phyloP scores from a whole-genome alignment of 331 rosid species.

The Ulmus americana region DNA sequence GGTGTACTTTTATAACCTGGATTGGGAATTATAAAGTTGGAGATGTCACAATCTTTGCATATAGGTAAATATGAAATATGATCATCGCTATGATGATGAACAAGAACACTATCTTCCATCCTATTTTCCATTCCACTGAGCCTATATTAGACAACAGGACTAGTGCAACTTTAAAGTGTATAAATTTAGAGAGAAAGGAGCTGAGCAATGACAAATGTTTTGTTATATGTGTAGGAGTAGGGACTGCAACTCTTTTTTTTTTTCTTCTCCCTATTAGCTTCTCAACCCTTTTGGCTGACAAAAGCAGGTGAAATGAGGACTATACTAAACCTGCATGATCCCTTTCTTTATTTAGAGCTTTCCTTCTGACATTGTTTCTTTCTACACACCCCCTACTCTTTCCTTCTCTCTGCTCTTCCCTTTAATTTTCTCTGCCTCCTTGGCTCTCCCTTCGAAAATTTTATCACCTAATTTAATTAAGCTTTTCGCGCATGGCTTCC shows the following conservation, averaged over 20 bases:
- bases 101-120: no score
- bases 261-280: not conserved
- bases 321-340: not conserved
- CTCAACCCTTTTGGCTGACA: not conserved
- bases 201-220: not conserved
- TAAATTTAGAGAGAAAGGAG: not conserved
- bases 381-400: constrained; percentile 12
- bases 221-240: no score
- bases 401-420: constrained; percentile 37
- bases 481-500: constrained; percentile 20
- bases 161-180: no score
- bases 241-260: not conserved
- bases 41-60: no score
- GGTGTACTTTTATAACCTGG: constrained; percentile 25
- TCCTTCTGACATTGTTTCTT: constrained; percentile 13
- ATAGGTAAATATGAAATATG: no score
- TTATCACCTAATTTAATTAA: constrained; percentile 1
- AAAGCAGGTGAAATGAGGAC: not conserved
- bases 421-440: no score
- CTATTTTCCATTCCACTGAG: no score
- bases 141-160: no score
- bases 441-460: constrained; percentile 21
- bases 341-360: constrained; percentile 9
- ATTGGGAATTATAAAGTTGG: constrained; percentile 9
- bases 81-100: no score